Conservation (phyloP, 441 rosid species). For the Corymbia citriodora region DNA sequence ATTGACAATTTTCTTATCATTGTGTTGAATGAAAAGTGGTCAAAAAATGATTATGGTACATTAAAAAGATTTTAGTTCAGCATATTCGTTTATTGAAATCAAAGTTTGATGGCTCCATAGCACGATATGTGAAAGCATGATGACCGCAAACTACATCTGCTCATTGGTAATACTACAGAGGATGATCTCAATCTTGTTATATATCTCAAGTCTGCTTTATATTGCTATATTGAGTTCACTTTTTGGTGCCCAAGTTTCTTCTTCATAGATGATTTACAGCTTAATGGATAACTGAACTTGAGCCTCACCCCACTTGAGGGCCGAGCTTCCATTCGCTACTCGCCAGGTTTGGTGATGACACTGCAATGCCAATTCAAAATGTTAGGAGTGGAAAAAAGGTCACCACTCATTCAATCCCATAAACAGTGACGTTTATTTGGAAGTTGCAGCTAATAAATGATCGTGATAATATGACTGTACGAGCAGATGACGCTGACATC, state of each 20-base stretch:
- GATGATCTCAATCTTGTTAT: background rate
- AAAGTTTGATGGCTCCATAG: background rate
- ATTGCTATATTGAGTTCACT: background rate
- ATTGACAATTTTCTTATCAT: background rate
- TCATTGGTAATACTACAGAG: background rate
- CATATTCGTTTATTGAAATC: background rate
- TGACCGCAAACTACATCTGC: background rate
- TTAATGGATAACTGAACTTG: background rate
- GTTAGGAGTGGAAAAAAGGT: background rate
- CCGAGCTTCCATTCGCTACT: background rate
- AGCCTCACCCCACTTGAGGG: background rate
- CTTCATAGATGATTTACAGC: background rate
- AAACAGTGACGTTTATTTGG: background rate
- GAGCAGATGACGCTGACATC: background rate
- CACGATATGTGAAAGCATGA: background rate
- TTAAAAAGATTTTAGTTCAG: background rate
- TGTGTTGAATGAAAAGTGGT: background rate
- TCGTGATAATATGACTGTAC: background rate
- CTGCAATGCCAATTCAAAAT: background rate
- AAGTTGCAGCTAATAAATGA: background rate
- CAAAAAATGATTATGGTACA: background rate
- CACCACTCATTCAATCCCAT: background rate
- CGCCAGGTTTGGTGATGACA: background rate
- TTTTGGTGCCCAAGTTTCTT: background rate
- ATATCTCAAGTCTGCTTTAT: background rate